A percentile compares a stretch with the other conserved stretches of the same genome.
Evolutionary conservation across 805 yeast species (phyloP).

Genomic region (Isabelozyma pseudorhagii): DNA sequence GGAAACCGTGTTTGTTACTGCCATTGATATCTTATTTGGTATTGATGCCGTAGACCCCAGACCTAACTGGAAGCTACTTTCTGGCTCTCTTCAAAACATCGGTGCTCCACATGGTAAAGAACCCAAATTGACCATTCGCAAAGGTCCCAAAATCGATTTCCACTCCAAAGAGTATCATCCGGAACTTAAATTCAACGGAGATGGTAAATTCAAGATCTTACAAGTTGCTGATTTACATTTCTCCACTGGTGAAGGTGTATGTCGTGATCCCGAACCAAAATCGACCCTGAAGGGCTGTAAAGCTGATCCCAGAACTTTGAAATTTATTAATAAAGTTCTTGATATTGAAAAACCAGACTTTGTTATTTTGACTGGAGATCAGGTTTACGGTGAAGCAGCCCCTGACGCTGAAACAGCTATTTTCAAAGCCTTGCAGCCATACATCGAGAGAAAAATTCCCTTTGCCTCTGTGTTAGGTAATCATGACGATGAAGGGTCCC

Average conservation of each 20-base stretch:
- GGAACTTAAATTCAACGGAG: slow-evolving; percentile 30
- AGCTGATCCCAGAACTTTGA: slow-evolving; percentile 73
- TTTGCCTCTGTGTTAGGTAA: slow-evolving; percentile 87
- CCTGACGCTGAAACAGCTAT: slow-evolving; percentile 82
- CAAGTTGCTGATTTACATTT: slow-evolving; percentile 93
- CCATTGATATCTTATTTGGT: slow-evolving; percentile 70
- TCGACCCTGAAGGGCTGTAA: slow-evolving; percentile 49
- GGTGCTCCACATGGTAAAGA: slow-evolving; percentile 14
- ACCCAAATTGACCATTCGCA: slow-evolving; percentile 31
- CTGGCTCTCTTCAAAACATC: slow-evolving; percentile 17
- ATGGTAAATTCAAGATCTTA: slow-evolving; percentile 66
- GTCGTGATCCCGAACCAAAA: slow-evolving; percentile 70
- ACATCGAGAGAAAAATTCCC: slow-evolving; percentile 67
- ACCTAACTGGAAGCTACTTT: slow-evolving; percentile 56
- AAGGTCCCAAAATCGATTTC: slow-evolving; percentile 32
- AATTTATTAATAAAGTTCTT: slow-evolving; percentile 59
- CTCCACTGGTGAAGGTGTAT: slow-evolving; percentile 77
- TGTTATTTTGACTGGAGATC: slow-evolving; percentile 89
- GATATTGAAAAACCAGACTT: slow-evolving; percentile 80
- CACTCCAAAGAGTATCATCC: slow-evolving; percentile 21
- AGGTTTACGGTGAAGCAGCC: slow-evolving; percentile 73
- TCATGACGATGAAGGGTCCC: slow-evolving; percentile 87
- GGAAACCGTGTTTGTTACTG: slow-evolving; percentile 44
- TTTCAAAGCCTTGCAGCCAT: slow-evolving; percentile 72
- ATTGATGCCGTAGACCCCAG: slow-evolving; percentile 74